These are phyloP conservation scores for Cladosporium sp. DNA, from an alignment of 2,329 filamentous ascomycete genomes.

Conservation along the genomic window DNA sequence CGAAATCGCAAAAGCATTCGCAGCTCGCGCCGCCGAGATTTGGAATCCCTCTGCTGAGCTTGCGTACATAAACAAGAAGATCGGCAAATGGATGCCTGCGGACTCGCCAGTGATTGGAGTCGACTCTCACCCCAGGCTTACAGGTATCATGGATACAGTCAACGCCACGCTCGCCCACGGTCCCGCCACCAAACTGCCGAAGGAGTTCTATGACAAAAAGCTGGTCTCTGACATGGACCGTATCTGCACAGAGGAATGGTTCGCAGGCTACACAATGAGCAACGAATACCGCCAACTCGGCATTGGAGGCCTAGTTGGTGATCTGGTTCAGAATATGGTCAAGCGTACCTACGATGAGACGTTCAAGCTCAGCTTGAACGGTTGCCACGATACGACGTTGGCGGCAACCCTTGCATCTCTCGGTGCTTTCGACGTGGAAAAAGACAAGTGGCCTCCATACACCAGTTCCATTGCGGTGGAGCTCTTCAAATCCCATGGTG, in stretches of 20 bases:
- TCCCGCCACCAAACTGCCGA: slow-evolving; percentile 70
- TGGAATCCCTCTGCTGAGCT: slow-evolving; percentile 68
- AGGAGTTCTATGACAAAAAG: slow-evolving; percentile 80
- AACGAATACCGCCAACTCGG: slow-evolving; percentile 84
- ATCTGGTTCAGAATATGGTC: slow-evolving; percentile 60
- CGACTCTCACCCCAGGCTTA: slow-evolving; percentile 77
- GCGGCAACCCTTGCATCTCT: slow-evolving; percentile 73
- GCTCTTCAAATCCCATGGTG: slow-evolving; percentile 61
- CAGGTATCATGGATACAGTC: slow-evolving; percentile 90
- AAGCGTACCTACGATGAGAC: slow-evolving; percentile 41
- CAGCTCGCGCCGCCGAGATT: slow-evolving; percentile 42
- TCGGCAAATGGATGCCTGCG: slow-evolving; percentile 82
- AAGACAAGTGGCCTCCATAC: slow-evolving; percentile 80
- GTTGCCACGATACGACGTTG: slow-evolving; percentile 92
- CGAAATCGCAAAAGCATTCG: slow-evolving; percentile 45
- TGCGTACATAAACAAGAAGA: slow-evolving; percentile 71
- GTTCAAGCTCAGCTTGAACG: slow-evolving; percentile 73
- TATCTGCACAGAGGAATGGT: slow-evolving; percentile 90
- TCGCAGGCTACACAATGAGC: slow-evolving; percentile 76
- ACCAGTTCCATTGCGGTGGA: slow-evolving; percentile 91
- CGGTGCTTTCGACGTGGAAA: slow-evolving; percentile 66
- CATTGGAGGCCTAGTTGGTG: slow-evolving; percentile 79
- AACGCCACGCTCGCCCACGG: slow-evolving; percentile 87
- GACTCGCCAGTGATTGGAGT: slow-evolving; percentile 66
- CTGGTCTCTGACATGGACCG: slow-evolving; percentile 64